Base-by-base conservation (phyloP, 352 stramenopile genomes). In the Aphanomyces cochlioides region DNA sequence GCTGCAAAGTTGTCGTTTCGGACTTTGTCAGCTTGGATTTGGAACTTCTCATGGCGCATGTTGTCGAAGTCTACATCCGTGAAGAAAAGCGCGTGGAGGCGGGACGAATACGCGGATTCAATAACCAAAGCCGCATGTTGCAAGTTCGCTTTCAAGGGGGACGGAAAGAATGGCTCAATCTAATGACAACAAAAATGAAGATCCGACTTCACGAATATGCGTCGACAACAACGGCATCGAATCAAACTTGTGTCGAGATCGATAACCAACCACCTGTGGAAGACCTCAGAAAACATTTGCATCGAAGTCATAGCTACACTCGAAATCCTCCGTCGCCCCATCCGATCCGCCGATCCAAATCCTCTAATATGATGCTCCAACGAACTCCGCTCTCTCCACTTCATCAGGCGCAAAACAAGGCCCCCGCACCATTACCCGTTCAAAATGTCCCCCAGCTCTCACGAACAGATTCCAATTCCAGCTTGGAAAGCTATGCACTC, bases 1-100 rank as follows among this genome's bases (percentile, higher is more conserved):
- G 17, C 10, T 70, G 64, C 54, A 70, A 70, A 63, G 37, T 70
- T 17, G 12, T 28, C 12, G 5, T 60, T 5, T n/a, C 39, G 47
- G 7, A 12, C 3, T 34, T 21, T 7, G 34, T 13, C 10, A 37
- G 28, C 6, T n/a, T 61, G 4, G 47, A 70, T 36, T 61, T 70
- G 48, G 36, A 7, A 12, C 17, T 7, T 12, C 17, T 70, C 15
- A 13, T 17, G 2, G 38, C 21, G 3, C 34, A 63, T 17, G 54
- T 54, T 4, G 40, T 61, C 36, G 64, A 70, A 21, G 64, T 70
- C 21, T 70, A 47, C 38, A 28, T 70, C 37, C 59, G 61, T 21
- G 64, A 21, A 34, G 37, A 47, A 38, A 47, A 53, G 15, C 64
- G 64, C 4, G 64, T 70, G 7, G 64, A 70, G 5, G 28, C 21